Percentiles rank a stretch among this genome's conserved stretches.
Evolutionary conservation across 192 early-diverging fungal species (phyloP).

Genomic region (Allomyces macrogynus): DNA sequence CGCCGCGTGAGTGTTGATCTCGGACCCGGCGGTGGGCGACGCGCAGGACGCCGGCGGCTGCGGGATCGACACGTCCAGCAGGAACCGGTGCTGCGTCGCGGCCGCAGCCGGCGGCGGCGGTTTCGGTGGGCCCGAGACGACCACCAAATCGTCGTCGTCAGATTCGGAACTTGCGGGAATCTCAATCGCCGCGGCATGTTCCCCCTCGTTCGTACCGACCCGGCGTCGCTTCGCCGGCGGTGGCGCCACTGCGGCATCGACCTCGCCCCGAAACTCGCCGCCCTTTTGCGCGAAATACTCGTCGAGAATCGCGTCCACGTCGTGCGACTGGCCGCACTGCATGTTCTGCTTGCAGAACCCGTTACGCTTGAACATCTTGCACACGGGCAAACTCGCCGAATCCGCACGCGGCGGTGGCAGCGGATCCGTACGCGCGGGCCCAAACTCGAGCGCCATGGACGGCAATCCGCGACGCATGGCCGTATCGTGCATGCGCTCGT

Average conservation of each 20-base stretch:
- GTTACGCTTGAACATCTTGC: slow-evolving; percentile 34
- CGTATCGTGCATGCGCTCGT: slow-evolving; percentile 10
- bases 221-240: not conserved
- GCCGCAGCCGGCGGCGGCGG: too few relatives aligned
- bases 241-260: not conserved
- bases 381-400: slow-evolving; percentile 13
- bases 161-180: not conserved
- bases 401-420: not conserved
- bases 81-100: too few relatives aligned
- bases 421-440: not conserved
- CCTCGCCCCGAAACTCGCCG: not conserved
- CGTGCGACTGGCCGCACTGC: slow-evolving; percentile 52
- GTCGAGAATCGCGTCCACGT: slow-evolving; percentile 76
- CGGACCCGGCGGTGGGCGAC: too few relatives aligned
- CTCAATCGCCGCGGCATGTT: not conserved
- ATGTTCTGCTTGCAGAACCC: slow-evolving; percentile 56
- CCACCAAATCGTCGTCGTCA: not conserved
- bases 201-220: not conserved
- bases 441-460: not conserved
- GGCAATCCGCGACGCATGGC: not conserved
- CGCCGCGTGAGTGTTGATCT: not conserved
- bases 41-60: too few relatives aligned
- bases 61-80: too few relatives aligned
- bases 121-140: not conserved
- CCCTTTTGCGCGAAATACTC: slow-evolving; percentile 11